Conservation (phyloP, 2,329 filamentous ascomycete species). For the Botrytis porri region DNA sequence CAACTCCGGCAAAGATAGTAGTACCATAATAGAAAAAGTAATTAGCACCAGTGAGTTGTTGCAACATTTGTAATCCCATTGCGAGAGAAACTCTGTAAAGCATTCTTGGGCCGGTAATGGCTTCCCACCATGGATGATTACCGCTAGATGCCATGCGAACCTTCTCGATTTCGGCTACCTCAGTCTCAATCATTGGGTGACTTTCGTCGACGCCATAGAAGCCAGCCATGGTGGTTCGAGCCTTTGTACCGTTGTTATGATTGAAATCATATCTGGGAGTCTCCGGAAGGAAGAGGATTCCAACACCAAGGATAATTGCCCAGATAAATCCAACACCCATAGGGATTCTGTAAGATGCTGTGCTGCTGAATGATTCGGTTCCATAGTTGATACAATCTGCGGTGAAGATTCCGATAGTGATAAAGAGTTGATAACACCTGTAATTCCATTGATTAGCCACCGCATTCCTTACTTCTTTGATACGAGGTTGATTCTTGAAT, state of each 20-base stretch:
- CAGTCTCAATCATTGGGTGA: slow-evolving; percentile 48
- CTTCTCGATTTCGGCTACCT: slow-evolving; percentile 51
- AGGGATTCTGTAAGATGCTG: slow-evolving; percentile 60
- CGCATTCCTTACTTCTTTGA: too few species aligned
- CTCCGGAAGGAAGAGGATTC: slow-evolving; percentile 54
- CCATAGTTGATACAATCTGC: slow-evolving; percentile 55
- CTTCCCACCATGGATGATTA: slow-evolving; percentile 60
- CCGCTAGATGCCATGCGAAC: slow-evolving; percentile 44
- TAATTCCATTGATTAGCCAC: slow-evolving; percentile 24
- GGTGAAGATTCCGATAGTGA: slow-evolving; percentile 65
- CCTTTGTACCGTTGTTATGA: slow-evolving; percentile 46
- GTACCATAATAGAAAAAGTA: slow-evolving; percentile 66
- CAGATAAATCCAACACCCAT: slow-evolving; percentile 55
- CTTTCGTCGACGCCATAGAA: slow-evolving; percentile 48
- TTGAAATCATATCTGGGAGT: slow-evolving; percentile 56
- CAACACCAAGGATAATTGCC: slow-evolving; percentile 50
- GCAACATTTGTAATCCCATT: slow-evolving; percentile 60
- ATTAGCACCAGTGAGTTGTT: slow-evolving; percentile 65
- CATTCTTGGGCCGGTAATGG: slow-evolving; percentile 58
- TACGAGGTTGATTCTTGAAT: neutral
- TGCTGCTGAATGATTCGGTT: slow-evolving; percentile 38
- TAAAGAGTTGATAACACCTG: slow-evolving; percentile 69
- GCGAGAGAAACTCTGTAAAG: slow-evolving; percentile 64
- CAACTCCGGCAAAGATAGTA: slow-evolving; percentile 64
- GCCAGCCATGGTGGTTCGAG: slow-evolving; percentile 50